Evolutionary conservation across 2,329 filamentous ascomycete species (phyloP).

Genomic region (Talaromyces rugulosus): DNA sequence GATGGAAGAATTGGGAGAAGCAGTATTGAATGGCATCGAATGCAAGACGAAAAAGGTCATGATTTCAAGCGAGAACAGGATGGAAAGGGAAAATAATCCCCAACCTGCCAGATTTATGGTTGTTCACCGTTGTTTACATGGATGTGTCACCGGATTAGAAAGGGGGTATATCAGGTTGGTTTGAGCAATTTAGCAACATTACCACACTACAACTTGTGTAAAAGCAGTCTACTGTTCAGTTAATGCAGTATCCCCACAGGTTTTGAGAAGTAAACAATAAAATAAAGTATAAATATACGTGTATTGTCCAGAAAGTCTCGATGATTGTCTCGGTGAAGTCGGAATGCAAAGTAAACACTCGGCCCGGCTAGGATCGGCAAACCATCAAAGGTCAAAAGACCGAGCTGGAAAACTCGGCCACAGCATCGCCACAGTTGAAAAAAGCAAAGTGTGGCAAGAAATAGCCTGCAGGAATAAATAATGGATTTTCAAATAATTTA

Average conservation of each 20-base stretch:
- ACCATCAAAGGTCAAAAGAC: not conserved
- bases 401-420: not conserved
- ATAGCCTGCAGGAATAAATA: not conserved
- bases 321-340: too few species aligned
- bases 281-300: not conserved
- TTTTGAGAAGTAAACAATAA: not conserved
- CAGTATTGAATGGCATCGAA: not conserved
- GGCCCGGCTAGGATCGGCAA: not conserved
- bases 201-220: not conserved
- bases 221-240: not conserved
- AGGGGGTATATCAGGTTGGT: too few species aligned
- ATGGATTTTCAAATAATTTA: not conserved
- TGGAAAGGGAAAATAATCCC: too few species aligned
- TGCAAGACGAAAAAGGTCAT: not conserved
- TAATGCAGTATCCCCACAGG: not conserved
- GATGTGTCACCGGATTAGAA: too few species aligned
- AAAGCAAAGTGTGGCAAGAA: not conserved
- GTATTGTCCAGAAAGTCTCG: too few species aligned
- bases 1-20: too few species aligned
- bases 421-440: not conserved
- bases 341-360: too few species aligned
- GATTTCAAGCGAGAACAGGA: not conserved
- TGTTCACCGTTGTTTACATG: too few species aligned
- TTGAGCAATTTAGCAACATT: not conserved
- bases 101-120: too few species aligned